A percentile compares a stretch with the other conserved stretches of the same genome.
Conservation (phyloP, 192 early-diverging fungal genomes). For the Podila verticillata region DNA sequence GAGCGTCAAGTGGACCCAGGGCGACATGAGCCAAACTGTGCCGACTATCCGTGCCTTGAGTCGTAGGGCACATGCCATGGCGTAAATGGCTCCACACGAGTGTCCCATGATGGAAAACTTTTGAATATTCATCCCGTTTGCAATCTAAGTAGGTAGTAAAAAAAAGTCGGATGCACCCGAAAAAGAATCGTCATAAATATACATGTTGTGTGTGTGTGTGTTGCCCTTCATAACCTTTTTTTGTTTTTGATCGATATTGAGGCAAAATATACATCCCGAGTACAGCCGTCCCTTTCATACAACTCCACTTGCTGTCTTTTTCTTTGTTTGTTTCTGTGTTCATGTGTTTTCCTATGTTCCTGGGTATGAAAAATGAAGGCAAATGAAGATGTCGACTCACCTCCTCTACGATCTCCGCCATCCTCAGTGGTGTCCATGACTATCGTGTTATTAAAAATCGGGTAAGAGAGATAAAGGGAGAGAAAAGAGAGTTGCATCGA, state of each 20-base stretch:
- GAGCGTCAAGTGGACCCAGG: constrained; percentile 52
- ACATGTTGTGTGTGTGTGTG: too few relatives aligned
- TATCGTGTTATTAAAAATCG: constrained; percentile 1
- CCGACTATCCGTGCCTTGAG: constrained; percentile 49
- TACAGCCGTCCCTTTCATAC: too few relatives aligned
- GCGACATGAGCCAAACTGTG: constrained; percentile 54
- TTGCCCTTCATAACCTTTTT: too few relatives aligned
- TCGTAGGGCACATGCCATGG: constrained; percentile 52
- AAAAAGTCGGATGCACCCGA: constrained; percentile 17
- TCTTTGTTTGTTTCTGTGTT: background rate
- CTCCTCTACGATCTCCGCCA: constrained; percentile 50
- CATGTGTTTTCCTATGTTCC: background rate
- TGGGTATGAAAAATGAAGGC: constrained; percentile 4
- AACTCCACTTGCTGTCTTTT: background rate
- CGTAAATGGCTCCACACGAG: constrained; percentile 54
- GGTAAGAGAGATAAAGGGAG: background rate
- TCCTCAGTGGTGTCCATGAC: constrained; percentile 48
- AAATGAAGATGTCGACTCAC: background rate
- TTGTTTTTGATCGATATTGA: too few relatives aligned
- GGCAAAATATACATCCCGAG: too few relatives aligned
- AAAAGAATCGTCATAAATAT: too few relatives aligned
- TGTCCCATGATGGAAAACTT: constrained; percentile 57
- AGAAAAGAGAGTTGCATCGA: background rate
- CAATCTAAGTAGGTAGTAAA: constrained; percentile 15
- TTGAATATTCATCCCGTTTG: constrained; percentile 54